Evolutionary conservation across 139 green algal species (phyloP).

Genomic region (Micractinium conductrix): DNA sequence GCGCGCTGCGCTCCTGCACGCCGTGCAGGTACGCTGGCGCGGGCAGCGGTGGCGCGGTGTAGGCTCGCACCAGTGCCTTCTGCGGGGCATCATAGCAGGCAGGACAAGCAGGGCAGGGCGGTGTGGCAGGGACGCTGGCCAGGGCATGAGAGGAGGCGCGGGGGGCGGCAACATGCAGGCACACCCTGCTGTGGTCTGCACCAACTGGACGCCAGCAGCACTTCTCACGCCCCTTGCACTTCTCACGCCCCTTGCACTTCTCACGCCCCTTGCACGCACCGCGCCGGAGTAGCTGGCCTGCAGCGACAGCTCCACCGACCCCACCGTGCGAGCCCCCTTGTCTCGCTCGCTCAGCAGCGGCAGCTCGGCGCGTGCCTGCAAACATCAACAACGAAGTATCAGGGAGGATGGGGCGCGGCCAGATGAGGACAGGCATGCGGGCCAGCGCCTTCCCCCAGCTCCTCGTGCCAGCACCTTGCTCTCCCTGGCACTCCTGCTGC

Average conservation of each 20-base stretch:
- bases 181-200: background rate
- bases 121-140: too few species aligned
- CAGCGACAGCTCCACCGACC: background rate
- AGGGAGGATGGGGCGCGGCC: too few species aligned
- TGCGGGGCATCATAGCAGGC: background rate
- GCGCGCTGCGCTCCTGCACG: background rate
- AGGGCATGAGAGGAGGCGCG: too few species aligned
- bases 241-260: background rate
- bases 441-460: too few species aligned
- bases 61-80: conserved; percentile 12
- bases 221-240: background rate
- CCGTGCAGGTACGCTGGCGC: conserved; percentile 16
- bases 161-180: too few species aligned
- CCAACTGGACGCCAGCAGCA: too few species aligned
- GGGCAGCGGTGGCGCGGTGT: conserved; percentile 27
- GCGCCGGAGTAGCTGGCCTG: conserved; percentile 2
- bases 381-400: too few species aligned
- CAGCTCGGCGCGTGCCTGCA: conserved; percentile 20
- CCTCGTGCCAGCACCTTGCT: too few species aligned
- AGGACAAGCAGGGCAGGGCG: background rate
- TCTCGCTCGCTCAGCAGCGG: conserved; percentile 29
- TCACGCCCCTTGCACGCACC: background rate
- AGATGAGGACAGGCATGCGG: too few species aligned
- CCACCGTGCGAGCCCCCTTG: conserved; percentile 26
- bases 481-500: too few species aligned